Base-by-base conservation (phyloP, 257 asterid genomes). In the Orobanche coerulescens region DNA sequence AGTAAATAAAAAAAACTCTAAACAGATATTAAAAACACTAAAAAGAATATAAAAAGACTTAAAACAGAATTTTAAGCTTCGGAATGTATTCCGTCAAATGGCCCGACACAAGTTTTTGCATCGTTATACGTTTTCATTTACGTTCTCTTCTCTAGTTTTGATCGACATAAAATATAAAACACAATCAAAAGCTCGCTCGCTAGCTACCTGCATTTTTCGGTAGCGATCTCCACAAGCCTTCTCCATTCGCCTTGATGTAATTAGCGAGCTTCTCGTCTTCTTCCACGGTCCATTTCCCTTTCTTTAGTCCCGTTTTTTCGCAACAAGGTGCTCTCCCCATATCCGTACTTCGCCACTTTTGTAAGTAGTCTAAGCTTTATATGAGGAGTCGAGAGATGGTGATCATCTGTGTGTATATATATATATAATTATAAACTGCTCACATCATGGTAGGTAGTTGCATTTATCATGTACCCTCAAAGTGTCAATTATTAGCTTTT, bases 161-260 rank as follows among this genome's bases (percentile, higher is more conserved):
- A 1, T 3, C 2, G n/a, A 34, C 5, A 8, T 16, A 33, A 34
- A 11, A 23, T 5, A n/a, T 0, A 0, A 9, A 30, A n/a, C n/a
- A n/a, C n/a, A n/a, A n/a, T n/a, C n/a, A n/a, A n/a, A n/a, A n/a
- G n/a, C n/a, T n/a, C n/a, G n/a, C n/a, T n/a, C n/a, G n/a, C n/a
- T n/a, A n/a, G n/a, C n/a, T 58, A 82, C 88, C 88, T 51, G 88
- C 88, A 54, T 79, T 82, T 61, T 74, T 72, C 58, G 88, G 85
- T 37, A 82, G 74, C 61, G 88, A 76, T 70, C 83, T 82, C 88
- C 88, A 82, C 0, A 85, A 82, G 28, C 88, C 88, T 14, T 82
- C 85, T 10, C 88, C 88, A 64, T 76, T 64, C 59, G 71, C 57
- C 31, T 74, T 75, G 47, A 82, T 74, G 76, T 82, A 82, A 31